These are phyloP conservation scores for Auricularia sp. DNA, from an alignment of 768 basidiomycete species.

Conservation along the genomic window DNA sequence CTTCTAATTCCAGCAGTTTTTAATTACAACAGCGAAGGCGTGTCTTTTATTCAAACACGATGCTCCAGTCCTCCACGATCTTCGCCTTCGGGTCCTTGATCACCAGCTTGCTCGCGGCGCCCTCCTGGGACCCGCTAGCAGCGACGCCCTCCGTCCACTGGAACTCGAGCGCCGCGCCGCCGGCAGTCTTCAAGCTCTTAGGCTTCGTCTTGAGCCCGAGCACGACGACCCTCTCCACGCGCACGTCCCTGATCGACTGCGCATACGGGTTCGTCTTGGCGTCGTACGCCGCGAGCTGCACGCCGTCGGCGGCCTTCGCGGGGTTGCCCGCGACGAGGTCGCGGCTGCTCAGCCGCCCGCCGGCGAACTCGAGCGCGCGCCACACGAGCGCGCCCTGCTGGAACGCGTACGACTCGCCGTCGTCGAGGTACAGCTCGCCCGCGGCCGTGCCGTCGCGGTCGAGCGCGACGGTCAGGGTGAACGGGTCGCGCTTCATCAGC, in stretches of 20 bases:
- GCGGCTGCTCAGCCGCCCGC: conserved; percentile 36
- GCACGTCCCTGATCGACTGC: conserved; percentile 50
- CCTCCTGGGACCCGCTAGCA: conserved; percentile 49
- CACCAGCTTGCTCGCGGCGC: conserved; percentile 52
- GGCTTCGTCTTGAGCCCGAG: conserved; percentile 63
- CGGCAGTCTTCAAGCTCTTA: conserved; percentile 34
- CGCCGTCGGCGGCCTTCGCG: conserved; percentile 40
- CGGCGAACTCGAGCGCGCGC: conserved; percentile 46
- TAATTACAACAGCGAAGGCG: too few species aligned
- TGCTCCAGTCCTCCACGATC: conserved; percentile 55
- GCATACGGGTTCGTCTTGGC: conserved; percentile 54
- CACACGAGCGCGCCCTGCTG: conserved; percentile 71
- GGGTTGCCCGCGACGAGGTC: conserved; percentile 41
- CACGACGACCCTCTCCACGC: conserved; percentile 75
- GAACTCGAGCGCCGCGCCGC: conserved; percentile 49
- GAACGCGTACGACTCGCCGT: conserved; percentile 76
- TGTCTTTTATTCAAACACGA: conserved; percentile 17
- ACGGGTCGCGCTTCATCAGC: conserved; percentile 85
- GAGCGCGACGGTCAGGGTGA: conserved; percentile 80
- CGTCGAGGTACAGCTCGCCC: conserved; percentile 92
- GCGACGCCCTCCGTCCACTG: conserved; percentile 51
- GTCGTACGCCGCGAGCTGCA: conserved; percentile 39
- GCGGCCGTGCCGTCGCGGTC: conserved; percentile 45
- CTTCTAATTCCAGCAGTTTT: too few species aligned
- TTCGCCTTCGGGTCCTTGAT: conserved; percentile 65